phyloP scores from a whole-genome alignment of 1,139 yeast species.

The Yamadazyma kanchanaburiensis region DNA sequence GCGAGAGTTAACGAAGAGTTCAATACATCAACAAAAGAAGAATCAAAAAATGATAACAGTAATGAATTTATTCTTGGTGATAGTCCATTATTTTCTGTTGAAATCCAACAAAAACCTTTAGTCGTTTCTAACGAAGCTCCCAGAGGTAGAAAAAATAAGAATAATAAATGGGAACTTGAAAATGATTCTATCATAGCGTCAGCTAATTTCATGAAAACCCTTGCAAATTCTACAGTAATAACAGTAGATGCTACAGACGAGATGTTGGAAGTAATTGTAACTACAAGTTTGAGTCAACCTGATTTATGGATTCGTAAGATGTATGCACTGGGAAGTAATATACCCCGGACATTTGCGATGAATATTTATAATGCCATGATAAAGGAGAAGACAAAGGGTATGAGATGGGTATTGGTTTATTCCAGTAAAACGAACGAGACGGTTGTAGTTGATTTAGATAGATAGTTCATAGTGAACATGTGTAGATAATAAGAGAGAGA shows the following conservation, averaged over 20 bases:
- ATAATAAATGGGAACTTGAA: conserved; percentile 78
- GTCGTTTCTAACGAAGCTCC: conserved; percentile 72
- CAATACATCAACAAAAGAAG: conserved; percentile 11
- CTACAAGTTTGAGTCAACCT: conserved; percentile 69
- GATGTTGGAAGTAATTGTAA: conserved; percentile 73
- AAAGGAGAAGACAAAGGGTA: conserved; percentile 70
- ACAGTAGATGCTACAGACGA: conserved; percentile 81
- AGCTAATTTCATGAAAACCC: conserved; percentile 47
- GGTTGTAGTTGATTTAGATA: conserved; percentile 53
- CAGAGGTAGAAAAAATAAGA: conserved; percentile 65
- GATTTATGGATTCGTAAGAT: conserved; percentile 91
- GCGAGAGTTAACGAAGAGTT: conserved; percentile 16
- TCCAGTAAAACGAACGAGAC: conserved; percentile 74
- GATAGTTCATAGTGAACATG: neutral
- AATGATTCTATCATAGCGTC: conserved; percentile 68
- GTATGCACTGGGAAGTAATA: conserved; percentile 54
- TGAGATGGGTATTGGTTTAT: conserved; percentile 68
- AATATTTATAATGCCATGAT: conserved; percentile 68
- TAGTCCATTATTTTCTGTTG: conserved; percentile 32
- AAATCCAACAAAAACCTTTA: conserved; percentile 55
- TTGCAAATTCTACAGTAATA: conserved; percentile 67
- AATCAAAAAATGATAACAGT: neutral
- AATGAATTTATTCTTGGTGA: conserved; percentile 16
- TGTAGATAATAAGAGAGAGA: neutral
- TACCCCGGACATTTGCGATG: conserved; percentile 72